Evolutionary conservation across 345 rosid genomes (phyloP).

Genomic region (Salix purpurea): DNA sequence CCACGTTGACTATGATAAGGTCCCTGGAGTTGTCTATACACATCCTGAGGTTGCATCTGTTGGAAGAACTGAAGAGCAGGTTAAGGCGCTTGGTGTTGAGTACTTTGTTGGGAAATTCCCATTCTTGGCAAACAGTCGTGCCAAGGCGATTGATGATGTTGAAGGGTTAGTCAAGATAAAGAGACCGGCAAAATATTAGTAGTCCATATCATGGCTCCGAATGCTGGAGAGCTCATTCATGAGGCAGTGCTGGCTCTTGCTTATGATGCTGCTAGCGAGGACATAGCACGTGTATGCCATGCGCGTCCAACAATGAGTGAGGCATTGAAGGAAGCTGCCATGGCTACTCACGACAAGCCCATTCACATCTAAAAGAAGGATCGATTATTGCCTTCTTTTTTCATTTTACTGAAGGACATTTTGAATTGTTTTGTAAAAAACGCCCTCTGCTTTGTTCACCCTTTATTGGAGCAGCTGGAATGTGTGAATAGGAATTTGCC

Average conservation of each 20-base stretch:
- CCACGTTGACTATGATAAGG: slow-evolving; percentile 94
- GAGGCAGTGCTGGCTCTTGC: slow-evolving; percentile 87
- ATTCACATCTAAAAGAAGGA: slow-evolving; percentile 58
- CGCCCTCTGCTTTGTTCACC: slow-evolving; percentile 14
- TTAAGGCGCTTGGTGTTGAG: slow-evolving; percentile 64
- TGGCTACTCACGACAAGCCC: slow-evolving; percentile 99
- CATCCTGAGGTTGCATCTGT: slow-evolving; percentile 98
- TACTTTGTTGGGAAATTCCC: slow-evolving; percentile 97
- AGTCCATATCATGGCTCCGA: slow-evolving; percentile 93
- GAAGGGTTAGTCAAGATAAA: slow-evolving; percentile 92
- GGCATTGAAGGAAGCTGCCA: slow-evolving; percentile 98
- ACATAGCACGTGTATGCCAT: slow-evolving; percentile 52
- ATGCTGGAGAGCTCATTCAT: slow-evolving; percentile 96
- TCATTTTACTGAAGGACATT: slow-evolving; percentile 16
- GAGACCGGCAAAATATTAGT: slow-evolving; percentile 93
- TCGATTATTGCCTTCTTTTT: slow-evolving; percentile 4
- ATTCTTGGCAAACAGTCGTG: slow-evolving; percentile 94
- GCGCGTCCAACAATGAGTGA: slow-evolving; percentile 99
- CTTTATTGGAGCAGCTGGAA: slow-evolving; percentile 15
- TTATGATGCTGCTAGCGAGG: slow-evolving; percentile 89
- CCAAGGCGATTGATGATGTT: slow-evolving; percentile 91
- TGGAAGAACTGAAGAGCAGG: slow-evolving; percentile 97
- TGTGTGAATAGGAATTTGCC: slow-evolving; percentile 19
- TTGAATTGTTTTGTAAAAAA: slow-evolving; percentile 10
- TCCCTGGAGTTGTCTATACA: slow-evolving; percentile 97